Evolutionary conservation across 2,329 filamentous ascomycete genomes (phyloP), one percentile per base, ranked within the genome.

Genomic region (Penicillium paneum): DNA sequence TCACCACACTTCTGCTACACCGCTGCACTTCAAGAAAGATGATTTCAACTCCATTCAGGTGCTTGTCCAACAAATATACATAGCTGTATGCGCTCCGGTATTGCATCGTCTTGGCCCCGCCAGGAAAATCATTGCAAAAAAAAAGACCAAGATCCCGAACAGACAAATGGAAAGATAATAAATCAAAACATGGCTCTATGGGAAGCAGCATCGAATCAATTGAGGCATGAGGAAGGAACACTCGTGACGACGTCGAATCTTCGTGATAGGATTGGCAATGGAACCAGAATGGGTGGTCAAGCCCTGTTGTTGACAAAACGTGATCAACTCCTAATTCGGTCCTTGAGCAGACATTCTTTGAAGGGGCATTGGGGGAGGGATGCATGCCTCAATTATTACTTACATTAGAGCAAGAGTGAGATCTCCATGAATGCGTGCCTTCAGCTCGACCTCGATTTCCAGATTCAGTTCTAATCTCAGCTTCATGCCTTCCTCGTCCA

Each of bases 401-500:
- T 72, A 77, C 74, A 77, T 67, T 39, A 77, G 64, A 51, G 71
- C 82, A 50, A 85, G 67, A n/a, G 83, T 85, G 56, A 85, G 72
- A 64, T 85, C 83, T 72, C 83, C 83, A 59, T 84, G 82, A 61
- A 85, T 85, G 71, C 82, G 84, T n/a, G 83, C 83, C 75, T 85
- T 85, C 43, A 85, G 71, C 65, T 85, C 81, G 51, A 85, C 78
- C 66, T 85, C 83, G 66, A 85, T 83, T 67, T 85, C 83, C 56
- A 85, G 71, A 64, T 85, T 85, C 60, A 85, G 71, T 62, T 85
- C 83, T 58, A 85, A 64, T 62, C 81, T 74, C 70, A 85, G 63
- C 62, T 81, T 79, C 60, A 85, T 73, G 64, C 82, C 71, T 34
- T 75, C 72, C 48, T 74, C 60, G 15, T 72, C 71, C 34, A 67